Conservation (phyloP, 2,329 filamentous ascomycete species). For the Penicillium nordicum region DNA sequence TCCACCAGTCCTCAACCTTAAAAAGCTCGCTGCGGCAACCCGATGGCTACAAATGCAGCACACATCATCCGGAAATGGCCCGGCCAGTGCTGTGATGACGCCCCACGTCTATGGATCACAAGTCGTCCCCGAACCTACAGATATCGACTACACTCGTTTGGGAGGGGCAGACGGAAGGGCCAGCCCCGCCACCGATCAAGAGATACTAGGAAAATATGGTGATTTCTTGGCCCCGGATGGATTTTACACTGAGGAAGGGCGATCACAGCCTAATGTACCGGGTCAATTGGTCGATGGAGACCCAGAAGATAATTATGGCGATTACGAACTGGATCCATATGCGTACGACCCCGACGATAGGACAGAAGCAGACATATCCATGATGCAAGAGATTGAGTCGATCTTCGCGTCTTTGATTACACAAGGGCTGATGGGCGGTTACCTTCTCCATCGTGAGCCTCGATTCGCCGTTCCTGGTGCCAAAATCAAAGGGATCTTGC, state of each 20-base stretch:
- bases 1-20: constrained; percentile 70
- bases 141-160: constrained; percentile 33
- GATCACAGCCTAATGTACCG: constrained; percentile 24
- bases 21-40: constrained; percentile 63
- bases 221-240: constrained; percentile 37
- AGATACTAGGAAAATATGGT: constrained; percentile 28
- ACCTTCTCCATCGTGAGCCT: constrained; percentile 71
- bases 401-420: constrained; percentile 72
- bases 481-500: constrained; percentile 38
- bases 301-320: constrained; percentile 32
- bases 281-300: constrained; percentile 28
- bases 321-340: constrained; percentile 58
- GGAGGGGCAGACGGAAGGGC: constrained; percentile 9
- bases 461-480: constrained; percentile 81
- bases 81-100: constrained; percentile 9
- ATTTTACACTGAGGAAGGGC: constrained; percentile 35
- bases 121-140: constrained; percentile 29
- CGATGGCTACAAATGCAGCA: constrained; percentile 56
- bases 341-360: constrained; percentile 35
- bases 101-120: constrained; percentile 26
- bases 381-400: constrained; percentile 65
- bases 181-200: constrained; percentile 6
- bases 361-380: constrained; percentile 34
- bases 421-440: constrained; percentile 78
- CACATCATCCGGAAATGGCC: constrained; percentile 7